Evolutionary conservation across 805 yeast species (phyloP).

Genomic region (Kazachstania bromeliacearum): DNA sequence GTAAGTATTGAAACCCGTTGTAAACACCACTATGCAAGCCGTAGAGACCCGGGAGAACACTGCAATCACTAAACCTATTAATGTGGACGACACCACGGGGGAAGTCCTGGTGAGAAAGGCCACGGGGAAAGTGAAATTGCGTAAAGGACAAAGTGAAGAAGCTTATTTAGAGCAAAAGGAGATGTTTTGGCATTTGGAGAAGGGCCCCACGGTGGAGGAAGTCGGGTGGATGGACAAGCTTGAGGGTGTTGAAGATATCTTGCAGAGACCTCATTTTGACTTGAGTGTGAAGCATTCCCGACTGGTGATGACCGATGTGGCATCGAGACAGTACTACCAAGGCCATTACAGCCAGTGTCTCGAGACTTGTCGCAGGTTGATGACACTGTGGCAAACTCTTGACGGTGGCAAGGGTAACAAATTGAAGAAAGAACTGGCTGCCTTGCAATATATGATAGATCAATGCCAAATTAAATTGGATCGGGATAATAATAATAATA

Average conservation of each 20-base stretch:
- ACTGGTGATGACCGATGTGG: conserved; percentile 43
- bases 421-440: conserved; percentile 42
- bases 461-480: conserved; percentile 3
- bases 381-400: too few species aligned
- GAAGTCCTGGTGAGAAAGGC: conserved; percentile 38
- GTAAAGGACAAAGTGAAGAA: conserved; percentile 67
- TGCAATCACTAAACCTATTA: too few species aligned
- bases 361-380: too few species aligned
- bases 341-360: too few species aligned
- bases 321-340: too few species aligned
- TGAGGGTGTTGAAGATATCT: too few species aligned
- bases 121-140: conserved; percentile 38
- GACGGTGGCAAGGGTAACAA: too few species aligned
- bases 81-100: conserved; percentile 27
- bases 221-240: conserved; percentile 25
- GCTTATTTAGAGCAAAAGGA: conserved; percentile 44
- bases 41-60: too few species aligned
- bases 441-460: conserved; percentile 31
- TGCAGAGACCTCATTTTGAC: conserved; percentile 14
- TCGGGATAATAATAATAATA: not conserved
- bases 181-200: conserved; percentile 39
- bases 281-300: conserved; percentile 43
- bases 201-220: too few species aligned
- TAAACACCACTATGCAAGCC: too few species aligned
- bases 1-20: too few species aligned